A percentile compares a stretch with the other conserved stretches of the same genome.
Evolutionary conservation across 2,329 filamentous ascomycete genomes (phyloP).

Genomic region (Trichophyton rubrum): DNA sequence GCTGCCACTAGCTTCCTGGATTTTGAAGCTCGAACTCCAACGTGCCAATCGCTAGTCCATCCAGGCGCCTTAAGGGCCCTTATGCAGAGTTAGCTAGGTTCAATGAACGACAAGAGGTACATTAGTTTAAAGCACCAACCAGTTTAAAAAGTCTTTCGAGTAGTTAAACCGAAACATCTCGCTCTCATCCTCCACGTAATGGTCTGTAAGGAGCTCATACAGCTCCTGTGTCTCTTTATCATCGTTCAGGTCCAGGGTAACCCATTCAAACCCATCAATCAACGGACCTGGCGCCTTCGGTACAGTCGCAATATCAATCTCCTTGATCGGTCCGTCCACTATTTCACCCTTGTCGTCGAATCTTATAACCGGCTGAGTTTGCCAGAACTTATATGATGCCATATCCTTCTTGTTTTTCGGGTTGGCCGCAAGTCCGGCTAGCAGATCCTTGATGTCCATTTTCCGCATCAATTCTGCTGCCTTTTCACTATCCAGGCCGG

Average conservation of each 20-base stretch:
- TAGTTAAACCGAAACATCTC: slow-evolving; percentile 98
- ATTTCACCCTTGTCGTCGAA: slow-evolving; percentile 52
- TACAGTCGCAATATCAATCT: slow-evolving; percentile 66
- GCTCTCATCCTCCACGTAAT: slow-evolving; percentile 95
- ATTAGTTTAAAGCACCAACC: slow-evolving; percentile 40
- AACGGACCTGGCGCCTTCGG: slow-evolving; percentile 64
- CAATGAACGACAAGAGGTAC: not conserved
- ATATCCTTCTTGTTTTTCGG: slow-evolving; percentile 92
- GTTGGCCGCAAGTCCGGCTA: slow-evolving; percentile 50
- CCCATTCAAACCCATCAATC: slow-evolving; percentile 83
- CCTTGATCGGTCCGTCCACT: slow-evolving; percentile 72
- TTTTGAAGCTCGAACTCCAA: slow-evolving; percentile 74
- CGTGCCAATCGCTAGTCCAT: slow-evolving; percentile 89
- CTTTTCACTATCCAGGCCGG: slow-evolving; percentile 54
- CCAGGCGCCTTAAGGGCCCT: slow-evolving; percentile 91
- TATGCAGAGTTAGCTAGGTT: not conserved
- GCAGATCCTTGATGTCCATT: slow-evolving; percentile 36
- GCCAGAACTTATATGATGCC: slow-evolving; percentile 97
- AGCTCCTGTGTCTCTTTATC: slow-evolving; percentile 74
- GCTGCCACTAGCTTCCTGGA: slow-evolving; percentile 86
- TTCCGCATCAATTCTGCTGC: slow-evolving; percentile 39
- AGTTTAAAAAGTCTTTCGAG: slow-evolving; percentile 74
- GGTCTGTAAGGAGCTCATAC: slow-evolving; percentile 77
- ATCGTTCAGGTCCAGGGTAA: slow-evolving; percentile 71
- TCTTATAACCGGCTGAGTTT: slow-evolving; percentile 85